Conservation (phyloP, 2,329 filamentous ascomycete species). For the Colletotrichum phormii region DNA sequence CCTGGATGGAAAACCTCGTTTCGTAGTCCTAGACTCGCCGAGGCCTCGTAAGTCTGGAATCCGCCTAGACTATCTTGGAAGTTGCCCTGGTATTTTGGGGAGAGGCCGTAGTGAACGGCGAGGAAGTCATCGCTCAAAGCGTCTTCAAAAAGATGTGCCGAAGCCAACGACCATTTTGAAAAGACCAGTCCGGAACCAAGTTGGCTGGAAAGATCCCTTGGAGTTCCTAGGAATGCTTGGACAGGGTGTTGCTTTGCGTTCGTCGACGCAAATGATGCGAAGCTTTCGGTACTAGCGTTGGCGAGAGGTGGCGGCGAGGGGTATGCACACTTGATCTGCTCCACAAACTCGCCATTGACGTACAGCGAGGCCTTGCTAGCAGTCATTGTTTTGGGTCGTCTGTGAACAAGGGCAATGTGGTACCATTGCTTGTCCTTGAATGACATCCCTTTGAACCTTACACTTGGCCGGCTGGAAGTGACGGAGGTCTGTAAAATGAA, state of each 20-base stretch:
- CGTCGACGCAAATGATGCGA: slow-evolving; percentile 74
- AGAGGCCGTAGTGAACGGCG: slow-evolving; percentile 89
- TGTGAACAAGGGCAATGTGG: slow-evolving; percentile 90
- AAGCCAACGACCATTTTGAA: slow-evolving; percentile 90
- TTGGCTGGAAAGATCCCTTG: slow-evolving; percentile 83
- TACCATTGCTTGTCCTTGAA: slow-evolving; percentile 90
- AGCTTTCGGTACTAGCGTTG: slow-evolving; percentile 73
- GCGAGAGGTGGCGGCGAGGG: slow-evolving; percentile 78
- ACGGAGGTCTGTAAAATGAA: slow-evolving; percentile 97
- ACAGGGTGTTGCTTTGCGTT: slow-evolving; percentile 74
- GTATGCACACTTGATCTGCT: slow-evolving; percentile 91
- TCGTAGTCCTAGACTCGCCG: slow-evolving; percentile 87
- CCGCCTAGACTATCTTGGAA: slow-evolving; percentile 96
- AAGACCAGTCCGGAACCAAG: slow-evolving; percentile 78
- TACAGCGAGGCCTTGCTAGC: slow-evolving; percentile 88
- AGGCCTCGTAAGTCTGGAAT: slow-evolving; percentile 96
- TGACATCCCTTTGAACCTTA: slow-evolving; percentile 86
- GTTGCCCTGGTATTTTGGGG: slow-evolving; percentile 92
- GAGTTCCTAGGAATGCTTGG: slow-evolving; percentile 94
- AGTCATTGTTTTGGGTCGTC: slow-evolving; percentile 78
- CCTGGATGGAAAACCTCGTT: slow-evolving; percentile 92
- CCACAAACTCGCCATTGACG: slow-evolving; percentile 92
- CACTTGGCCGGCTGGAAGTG: slow-evolving; percentile 84
- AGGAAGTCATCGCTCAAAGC: slow-evolving; percentile 90
- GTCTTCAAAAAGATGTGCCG: slow-evolving; percentile 89